phyloP scores from a whole-genome alignment of 805 yeast species.

The Candida ovalis region DNA sequence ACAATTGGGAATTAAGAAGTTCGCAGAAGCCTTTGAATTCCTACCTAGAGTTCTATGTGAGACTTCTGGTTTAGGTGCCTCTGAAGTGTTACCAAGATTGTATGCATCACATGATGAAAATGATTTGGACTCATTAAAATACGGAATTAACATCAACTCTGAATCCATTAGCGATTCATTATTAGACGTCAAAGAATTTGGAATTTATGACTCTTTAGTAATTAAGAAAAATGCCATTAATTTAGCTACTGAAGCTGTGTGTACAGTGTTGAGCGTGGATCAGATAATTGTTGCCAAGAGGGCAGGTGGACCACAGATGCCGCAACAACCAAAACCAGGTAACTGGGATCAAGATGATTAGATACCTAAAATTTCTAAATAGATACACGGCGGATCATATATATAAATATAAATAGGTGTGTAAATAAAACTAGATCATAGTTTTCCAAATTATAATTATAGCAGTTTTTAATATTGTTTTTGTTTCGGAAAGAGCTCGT shows the following conservation, averaged over 20 bases:
- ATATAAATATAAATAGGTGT: not conserved
- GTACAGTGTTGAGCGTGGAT: conserved; percentile 85
- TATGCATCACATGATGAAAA: conserved; percentile 80
- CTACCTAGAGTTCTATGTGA: conserved; percentile 91
- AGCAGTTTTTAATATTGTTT: too few relatives aligned
- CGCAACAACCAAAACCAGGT: conserved; percentile 81
- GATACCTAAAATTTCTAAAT: not conserved
- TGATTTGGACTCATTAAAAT: conserved; percentile 31
- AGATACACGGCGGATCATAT: too few relatives aligned
- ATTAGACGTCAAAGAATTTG: conserved; percentile 63
- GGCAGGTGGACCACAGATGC: conserved; percentile 96
- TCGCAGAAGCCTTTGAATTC: conserved; percentile 92
- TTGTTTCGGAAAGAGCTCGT: too few relatives aligned
- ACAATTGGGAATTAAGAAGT: conserved; percentile 91
- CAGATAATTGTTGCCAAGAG: conserved; percentile 98
- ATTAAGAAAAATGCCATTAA: conserved; percentile 84
- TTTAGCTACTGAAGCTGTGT: conserved; percentile 94
- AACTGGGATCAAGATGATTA: conserved; percentile 95
- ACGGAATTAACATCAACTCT: conserved; percentile 78
- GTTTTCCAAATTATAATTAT: too few relatives aligned
- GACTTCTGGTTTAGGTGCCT: conserved; percentile 87
- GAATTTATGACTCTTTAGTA: conserved; percentile 74
- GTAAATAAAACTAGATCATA: too few relatives aligned
- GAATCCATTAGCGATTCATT: conserved; percentile 58
- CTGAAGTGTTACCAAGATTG: conserved; percentile 82